Evolutionary conservation across 345 rosid genomes (phyloP).

Genomic region (Eucalyptus caleyi): DNA sequence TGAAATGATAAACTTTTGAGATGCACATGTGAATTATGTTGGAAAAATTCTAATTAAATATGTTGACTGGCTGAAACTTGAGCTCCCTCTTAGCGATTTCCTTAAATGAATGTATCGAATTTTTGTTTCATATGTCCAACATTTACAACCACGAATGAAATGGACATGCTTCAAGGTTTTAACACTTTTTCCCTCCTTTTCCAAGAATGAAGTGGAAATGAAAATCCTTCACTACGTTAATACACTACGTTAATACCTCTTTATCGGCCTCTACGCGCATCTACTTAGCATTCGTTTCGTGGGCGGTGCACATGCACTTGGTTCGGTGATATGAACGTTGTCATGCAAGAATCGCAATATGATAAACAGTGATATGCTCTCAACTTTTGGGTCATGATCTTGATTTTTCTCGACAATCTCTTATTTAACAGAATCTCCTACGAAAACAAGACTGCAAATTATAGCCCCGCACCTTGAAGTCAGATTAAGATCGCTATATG

Average conservation of each 20-base stretch:
- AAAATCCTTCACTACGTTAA: not conserved
- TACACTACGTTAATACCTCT: not conserved
- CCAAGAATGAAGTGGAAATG: not conserved
- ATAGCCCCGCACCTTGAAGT: not conserved
- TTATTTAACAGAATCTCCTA: not conserved
- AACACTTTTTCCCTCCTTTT: not conserved
- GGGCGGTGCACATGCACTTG: not conserved
- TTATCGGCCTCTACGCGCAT: not conserved
- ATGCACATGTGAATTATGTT: too few relatives aligned
- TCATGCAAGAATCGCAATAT: not conserved
- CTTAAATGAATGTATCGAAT: too few relatives aligned
- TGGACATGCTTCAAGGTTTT: not conserved
- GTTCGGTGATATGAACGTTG: not conserved
- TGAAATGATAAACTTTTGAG: too few relatives aligned
- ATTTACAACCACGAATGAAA: not conserved
- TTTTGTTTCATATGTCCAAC: too few relatives aligned
- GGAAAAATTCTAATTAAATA: too few relatives aligned
- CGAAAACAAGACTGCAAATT: not conserved
- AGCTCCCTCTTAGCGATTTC: too few relatives aligned
- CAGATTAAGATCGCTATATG: not conserved
- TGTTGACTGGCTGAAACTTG: too few relatives aligned
- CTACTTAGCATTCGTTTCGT: not conserved
- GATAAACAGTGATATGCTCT: not conserved
- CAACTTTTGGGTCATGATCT: not conserved
- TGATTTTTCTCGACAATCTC: not conserved